Evolutionary conservation across 2,329 filamentous ascomycete species (phyloP).

Genomic region (Parastagonospora nodorum): DNA sequence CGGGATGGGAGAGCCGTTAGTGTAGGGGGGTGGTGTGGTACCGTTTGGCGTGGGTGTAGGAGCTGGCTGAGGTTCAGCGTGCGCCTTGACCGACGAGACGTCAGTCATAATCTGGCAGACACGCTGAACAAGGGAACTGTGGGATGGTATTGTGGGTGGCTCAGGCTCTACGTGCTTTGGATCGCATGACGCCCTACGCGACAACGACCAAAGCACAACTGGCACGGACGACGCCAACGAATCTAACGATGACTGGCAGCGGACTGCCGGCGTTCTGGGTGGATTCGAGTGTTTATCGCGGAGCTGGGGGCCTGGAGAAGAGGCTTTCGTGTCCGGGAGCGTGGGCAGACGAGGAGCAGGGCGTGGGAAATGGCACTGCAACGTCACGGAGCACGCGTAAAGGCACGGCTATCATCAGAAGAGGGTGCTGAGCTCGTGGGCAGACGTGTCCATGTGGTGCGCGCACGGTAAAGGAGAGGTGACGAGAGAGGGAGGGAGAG

Average conservation of each 20-base stretch:
- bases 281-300: constrained; percentile 12
- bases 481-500: constrained; percentile 28
- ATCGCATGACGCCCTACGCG: constrained; percentile 50
- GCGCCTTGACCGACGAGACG: constrained; percentile 47
- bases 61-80: constrained; percentile 51
- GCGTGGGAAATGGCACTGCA: constrained; percentile 26
- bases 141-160: constrained; percentile 35
- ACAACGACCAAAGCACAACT: constrained; percentile 34
- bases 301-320: constrained; percentile 22
- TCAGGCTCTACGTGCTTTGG: constrained; percentile 45
- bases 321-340: constrained; percentile 35
- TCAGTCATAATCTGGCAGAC: constrained; percentile 50
- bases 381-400: constrained; percentile 20
- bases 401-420: constrained; percentile 23
- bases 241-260: constrained; percentile 26
- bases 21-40: constrained; percentile 38
- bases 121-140: constrained; percentile 20
- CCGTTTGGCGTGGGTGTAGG: constrained; percentile 38
- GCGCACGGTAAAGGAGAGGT: constrained; percentile 24
- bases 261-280: constrained; percentile 12
- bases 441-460: constrained; percentile 28
- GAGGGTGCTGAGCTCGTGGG: constrained; percentile 14
- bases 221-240: constrained; percentile 30
- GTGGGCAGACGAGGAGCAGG: constrained; percentile 20
- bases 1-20: constrained; percentile 42